Evolutionary conservation across 2,329 filamentous ascomycete genomes (phyloP).

Genomic region (Cyclaneusma minus): DNA sequence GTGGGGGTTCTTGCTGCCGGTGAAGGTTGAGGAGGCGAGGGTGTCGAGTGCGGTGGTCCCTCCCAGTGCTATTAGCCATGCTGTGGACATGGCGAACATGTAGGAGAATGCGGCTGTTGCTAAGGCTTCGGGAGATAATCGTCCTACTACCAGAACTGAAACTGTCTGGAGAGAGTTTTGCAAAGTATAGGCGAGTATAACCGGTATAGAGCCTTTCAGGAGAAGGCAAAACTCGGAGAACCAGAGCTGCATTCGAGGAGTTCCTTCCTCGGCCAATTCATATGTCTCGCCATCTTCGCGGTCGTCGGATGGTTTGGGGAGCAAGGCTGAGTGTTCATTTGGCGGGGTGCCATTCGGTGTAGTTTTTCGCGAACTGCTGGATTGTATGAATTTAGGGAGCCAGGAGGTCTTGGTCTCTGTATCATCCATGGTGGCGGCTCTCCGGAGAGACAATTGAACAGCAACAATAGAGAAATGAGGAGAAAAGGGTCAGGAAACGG

Average conservation of each 20-base stretch:
- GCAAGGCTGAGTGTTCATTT: conserved; percentile 16
- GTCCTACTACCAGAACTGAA: conserved; percentile 68
- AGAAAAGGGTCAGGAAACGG: too few species aligned
- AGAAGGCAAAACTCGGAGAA: conserved; percentile 50
- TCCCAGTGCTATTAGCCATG: conserved; percentile 73
- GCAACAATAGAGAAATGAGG: too few species aligned
- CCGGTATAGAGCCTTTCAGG: conserved; percentile 53
- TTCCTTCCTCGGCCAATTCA: conserved; percentile 10
- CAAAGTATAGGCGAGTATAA: conserved; percentile 71
- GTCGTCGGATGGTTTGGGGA: conserved; percentile 9
- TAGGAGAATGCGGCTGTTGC: conserved; percentile 77
- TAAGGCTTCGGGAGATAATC: conserved; percentile 63
- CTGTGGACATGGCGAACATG: conserved; percentile 87
- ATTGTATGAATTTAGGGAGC: conserved; percentile 13
- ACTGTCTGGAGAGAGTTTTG: conserved; percentile 76
- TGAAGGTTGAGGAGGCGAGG: conserved; percentile 68
- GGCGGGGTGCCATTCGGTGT: conserved; percentile 11
- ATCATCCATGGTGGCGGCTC: conserved; percentile 10
- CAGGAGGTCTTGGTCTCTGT: conserved; percentile 12
- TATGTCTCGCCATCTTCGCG: conserved; percentile 11
- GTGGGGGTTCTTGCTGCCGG: conserved; percentile 62
- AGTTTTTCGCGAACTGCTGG: conserved; percentile 4
- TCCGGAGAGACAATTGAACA: too few species aligned
- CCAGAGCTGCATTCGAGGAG: conserved; percentile 18
- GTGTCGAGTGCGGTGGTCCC: conserved; percentile 81